Evolutionary conservation across 257 asterid species (phyloP).

Genomic region (Coffea canephora): DNA sequence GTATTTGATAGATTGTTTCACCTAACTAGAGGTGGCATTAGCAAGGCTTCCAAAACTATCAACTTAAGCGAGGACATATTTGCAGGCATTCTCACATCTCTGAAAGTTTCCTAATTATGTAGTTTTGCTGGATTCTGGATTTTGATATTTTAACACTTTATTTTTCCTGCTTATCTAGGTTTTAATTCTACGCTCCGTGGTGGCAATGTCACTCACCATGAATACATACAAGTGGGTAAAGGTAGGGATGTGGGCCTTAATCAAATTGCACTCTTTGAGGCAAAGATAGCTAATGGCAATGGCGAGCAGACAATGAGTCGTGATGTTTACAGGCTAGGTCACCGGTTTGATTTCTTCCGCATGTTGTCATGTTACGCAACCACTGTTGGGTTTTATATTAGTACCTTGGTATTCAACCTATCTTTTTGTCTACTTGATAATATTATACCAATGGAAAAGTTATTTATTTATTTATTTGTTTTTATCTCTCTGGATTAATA

Average conservation of each 20-base stretch:
- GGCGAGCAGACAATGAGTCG: conserved; percentile 99
- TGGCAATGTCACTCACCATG: conserved; percentile 98
- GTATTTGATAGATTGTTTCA: conserved; percentile 95
- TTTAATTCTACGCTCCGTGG: conserved; percentile 96
- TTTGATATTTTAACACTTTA: conserved; percentile 1
- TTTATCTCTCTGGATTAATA: conserved; percentile 8
- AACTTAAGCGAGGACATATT: conserved; percentile 95
- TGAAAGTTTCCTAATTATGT: neutral
- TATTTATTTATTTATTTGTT: neutral
- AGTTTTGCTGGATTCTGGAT: neutral
- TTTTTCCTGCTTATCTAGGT: conserved; percentile 41
- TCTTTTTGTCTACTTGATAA: conserved; percentile 17
- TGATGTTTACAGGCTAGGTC: conserved; percentile 92
- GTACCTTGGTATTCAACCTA: conserved; percentile 69
- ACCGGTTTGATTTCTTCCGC: conserved; percentile 93
- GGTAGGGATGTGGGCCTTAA: conserved; percentile 99
- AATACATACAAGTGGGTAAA: conserved; percentile 97
- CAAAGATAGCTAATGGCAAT: conserved; percentile 93
- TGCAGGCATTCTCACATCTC: conserved; percentile 57
- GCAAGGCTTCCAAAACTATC: conserved; percentile 91
- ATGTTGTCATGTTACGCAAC: conserved; percentile 95
- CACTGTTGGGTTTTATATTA: conserved; percentile 91
- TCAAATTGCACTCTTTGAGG: conserved; percentile 95
- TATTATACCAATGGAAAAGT: neutral
- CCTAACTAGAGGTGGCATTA: conserved; percentile 93